Percentiles rank a stretch among this genome's conserved stretches.
Evolutionary conservation across 805 yeast species (phyloP).

Genomic region (Candida oleophila): DNA sequence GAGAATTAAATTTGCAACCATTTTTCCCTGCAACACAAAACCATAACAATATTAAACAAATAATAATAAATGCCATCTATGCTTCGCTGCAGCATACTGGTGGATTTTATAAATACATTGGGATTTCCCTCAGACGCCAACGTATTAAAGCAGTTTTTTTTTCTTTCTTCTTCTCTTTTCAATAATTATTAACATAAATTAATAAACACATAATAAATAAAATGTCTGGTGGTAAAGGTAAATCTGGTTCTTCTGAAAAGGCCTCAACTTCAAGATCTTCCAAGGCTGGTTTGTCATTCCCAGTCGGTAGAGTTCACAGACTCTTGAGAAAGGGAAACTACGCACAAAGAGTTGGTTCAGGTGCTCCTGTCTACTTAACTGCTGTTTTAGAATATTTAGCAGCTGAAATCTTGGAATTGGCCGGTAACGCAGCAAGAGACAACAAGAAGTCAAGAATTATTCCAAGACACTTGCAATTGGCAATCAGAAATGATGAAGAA

Average conservation of each 20-base stretch:
- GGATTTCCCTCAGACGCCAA: neutral
- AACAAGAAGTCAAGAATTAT: conserved; percentile 51
- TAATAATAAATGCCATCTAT: neutral
- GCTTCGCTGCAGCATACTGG: neutral
- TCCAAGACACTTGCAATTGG: conserved; percentile 53
- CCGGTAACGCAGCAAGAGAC: conserved; percentile 54
- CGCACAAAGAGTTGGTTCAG: conserved; percentile 53
- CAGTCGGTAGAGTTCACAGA: conserved; percentile 53
- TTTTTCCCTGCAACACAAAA: conserved; percentile 1
- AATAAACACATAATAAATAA: conserved; percentile 6
- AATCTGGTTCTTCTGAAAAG: conserved; percentile 47
- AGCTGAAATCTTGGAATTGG: conserved; percentile 51
- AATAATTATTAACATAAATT: neutral
- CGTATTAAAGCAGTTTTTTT: neutral
- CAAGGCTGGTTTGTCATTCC: conserved; percentile 51
- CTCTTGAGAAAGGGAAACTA: conserved; percentile 50
- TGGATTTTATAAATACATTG: neutral
- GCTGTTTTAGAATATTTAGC: conserved; percentile 50
- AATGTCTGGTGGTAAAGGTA: conserved; percentile 41
- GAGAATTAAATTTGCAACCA: conserved; percentile 1
- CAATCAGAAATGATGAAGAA: conserved; percentile 54
- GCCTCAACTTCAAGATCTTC: conserved; percentile 50
- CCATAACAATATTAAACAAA: neutral
- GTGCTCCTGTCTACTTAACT: conserved; percentile 52
- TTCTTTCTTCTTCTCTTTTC: neutral